Percentiles rank a stretch among this genome's conserved stretches.
These are phyloP conservation scores for Scleroderma citrinum DNA, from an alignment of 768 basidiomycete species.

Conservation along the genomic window DNA sequence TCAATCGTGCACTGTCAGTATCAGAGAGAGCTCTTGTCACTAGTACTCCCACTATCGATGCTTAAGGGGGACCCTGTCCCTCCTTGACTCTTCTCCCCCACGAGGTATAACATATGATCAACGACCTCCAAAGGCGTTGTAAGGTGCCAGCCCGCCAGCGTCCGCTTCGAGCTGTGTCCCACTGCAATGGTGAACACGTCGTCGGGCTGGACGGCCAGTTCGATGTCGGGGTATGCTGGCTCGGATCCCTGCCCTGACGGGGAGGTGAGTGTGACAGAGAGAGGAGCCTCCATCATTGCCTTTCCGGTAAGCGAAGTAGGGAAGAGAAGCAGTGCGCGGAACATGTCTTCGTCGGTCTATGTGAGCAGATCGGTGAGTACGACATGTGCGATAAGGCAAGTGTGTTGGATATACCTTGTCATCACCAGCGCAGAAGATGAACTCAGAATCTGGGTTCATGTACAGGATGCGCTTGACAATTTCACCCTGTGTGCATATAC, in stretches of 20 bases:
- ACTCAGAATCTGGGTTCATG: constrained; percentile 89
- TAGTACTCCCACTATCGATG: background rate
- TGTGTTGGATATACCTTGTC: constrained; percentile 63
- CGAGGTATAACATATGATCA: constrained; percentile 66
- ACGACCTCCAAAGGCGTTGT: constrained; percentile 84
- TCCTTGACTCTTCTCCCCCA: constrained; percentile 28
- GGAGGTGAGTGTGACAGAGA: constrained; percentile 39
- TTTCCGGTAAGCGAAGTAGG: constrained; percentile 30
- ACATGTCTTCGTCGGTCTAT: constrained; percentile 99
- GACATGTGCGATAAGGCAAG: no score
- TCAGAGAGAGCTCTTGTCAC: background rate
- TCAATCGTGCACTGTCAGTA: background rate
- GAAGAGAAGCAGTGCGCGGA: constrained; percentile 78
- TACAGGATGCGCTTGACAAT: constrained; percentile 94
- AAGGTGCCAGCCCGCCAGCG: constrained; percentile 89
- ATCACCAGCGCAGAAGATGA: constrained; percentile 96
- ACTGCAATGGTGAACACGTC: constrained; percentile 89
- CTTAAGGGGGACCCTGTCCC: background rate
- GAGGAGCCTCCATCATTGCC: constrained; percentile 50
- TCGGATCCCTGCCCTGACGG: constrained; percentile 10
- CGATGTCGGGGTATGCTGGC: constrained; percentile 37
- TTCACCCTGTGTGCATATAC: constrained; percentile 55
- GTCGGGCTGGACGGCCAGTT: constrained; percentile 60
- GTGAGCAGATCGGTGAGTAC: background rate
- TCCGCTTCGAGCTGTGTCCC: constrained; percentile 86